phyloP scores from a whole-genome alignment of 140 eudicot species.

The Eryngium alpinum region DNA sequence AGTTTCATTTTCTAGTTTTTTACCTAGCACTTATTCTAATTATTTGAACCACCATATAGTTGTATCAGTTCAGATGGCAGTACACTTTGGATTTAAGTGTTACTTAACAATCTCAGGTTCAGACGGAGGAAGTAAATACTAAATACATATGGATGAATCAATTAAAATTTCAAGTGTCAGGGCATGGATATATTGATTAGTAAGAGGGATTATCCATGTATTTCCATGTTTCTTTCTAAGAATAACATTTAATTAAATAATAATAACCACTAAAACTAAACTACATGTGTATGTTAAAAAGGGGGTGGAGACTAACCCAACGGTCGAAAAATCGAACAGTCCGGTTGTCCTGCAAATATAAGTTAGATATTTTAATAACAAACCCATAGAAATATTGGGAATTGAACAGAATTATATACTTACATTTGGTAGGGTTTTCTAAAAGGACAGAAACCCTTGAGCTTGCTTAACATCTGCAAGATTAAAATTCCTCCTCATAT shows the following conservation, averaged over 20 bases:
- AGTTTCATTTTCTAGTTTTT: no score
- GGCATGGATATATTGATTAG: background rate
- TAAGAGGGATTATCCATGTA: background rate
- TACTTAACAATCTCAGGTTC: background rate
- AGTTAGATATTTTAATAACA: background rate
- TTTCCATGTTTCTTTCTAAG: background rate
- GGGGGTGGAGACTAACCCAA: constrained; percentile 43
- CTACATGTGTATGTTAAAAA: background rate
- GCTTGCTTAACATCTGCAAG: constrained; percentile 80
- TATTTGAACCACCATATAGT: background rate
- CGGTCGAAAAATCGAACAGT: constrained; percentile 93
- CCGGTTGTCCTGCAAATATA: constrained; percentile 55
- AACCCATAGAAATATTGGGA: background rate
- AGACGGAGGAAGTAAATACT: background rate
- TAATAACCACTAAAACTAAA: background rate
- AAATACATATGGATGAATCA: background rate
- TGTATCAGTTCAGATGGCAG: background rate
- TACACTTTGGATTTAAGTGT: background rate
- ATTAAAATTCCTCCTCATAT: background rate
- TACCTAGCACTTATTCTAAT: background rate
- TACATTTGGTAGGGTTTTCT: constrained; percentile 68
- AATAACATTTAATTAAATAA: background rate
- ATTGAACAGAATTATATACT: constrained; percentile 13
- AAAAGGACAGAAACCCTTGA: constrained; percentile 91
- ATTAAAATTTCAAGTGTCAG: no score